Conservation (phyloP, 192 early-diverging fungal species). For the Geosiphon pyriformis region DNA sequence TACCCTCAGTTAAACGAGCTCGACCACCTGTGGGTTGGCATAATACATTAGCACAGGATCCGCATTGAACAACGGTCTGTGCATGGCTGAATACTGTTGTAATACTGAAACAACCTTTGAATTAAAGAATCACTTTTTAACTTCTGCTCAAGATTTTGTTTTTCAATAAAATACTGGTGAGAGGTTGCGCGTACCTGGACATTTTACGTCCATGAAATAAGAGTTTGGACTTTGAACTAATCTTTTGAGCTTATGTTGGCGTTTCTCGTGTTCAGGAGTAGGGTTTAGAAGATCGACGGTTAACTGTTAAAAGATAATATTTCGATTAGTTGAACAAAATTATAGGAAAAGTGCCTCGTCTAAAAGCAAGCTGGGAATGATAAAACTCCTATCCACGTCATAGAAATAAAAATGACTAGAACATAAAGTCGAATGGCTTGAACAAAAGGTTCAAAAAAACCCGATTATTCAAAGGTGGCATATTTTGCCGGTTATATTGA, state of each 20-base stretch:
- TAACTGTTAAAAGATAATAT: constrained; percentile 57
- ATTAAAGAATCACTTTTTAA: background rate
- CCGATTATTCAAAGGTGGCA: too few species aligned
- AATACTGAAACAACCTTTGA: constrained; percentile 86
- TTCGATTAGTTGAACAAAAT: too few species aligned
- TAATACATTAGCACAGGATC: constrained; percentile 92
- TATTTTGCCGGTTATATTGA: too few species aligned
- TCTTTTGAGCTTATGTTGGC: constrained; percentile 93
- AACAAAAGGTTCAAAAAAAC: too few species aligned
- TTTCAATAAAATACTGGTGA: background rate
- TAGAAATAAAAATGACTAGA: too few species aligned
- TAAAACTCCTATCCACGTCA: too few species aligned
- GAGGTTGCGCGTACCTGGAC: constrained; percentile 52
- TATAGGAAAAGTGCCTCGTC: too few species aligned
- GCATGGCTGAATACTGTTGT: constrained; percentile 99
- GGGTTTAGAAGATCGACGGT: constrained; percentile 95
- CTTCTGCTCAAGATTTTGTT: background rate
- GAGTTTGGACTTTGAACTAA: constrained; percentile 95
- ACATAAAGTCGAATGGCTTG: too few species aligned
- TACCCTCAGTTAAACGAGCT: constrained; percentile 94
- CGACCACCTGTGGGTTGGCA: constrained; percentile 99
- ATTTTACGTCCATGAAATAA: constrained; percentile 98
- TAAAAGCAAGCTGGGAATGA: too few species aligned
- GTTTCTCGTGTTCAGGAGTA: constrained; percentile 69
- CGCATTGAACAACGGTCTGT: constrained; percentile 97